phyloP scores from a whole-genome alignment of 2,329 filamentous ascomycete genomes.

The Aspergillus sp. region DNA sequence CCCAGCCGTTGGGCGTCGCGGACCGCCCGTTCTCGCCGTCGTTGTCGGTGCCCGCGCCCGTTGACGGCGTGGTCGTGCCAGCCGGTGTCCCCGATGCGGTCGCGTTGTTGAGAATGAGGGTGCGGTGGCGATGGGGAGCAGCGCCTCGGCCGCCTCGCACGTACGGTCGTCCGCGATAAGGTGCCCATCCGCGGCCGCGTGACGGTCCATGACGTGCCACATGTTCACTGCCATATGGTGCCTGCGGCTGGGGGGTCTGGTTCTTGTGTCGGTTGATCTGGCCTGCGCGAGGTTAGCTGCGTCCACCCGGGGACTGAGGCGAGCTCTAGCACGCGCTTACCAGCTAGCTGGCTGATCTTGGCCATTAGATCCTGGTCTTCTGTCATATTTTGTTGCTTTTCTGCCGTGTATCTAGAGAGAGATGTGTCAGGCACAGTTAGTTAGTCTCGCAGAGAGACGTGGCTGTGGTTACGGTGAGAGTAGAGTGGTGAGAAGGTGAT shows the following conservation, averaged over 20 bases:
- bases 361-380: slow-evolving; percentile 56
- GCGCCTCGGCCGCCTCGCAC: slow-evolving; percentile 31
- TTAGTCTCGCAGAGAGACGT: neutral
- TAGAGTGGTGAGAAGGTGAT: neutral
- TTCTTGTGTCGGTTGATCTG: slow-evolving; percentile 79
- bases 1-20: slow-evolving; percentile 53
- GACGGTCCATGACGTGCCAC: slow-evolving; percentile 28
- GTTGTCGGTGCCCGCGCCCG: slow-evolving; percentile 22
- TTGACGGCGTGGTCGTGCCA: slow-evolving; percentile 22
- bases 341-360: slow-evolving; percentile 57
- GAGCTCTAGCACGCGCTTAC: slow-evolving; percentile 43
- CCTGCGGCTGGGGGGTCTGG: slow-evolving; percentile 36
- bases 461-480: slow-evolving; percentile 3
- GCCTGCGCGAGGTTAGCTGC: slow-evolving; percentile 46
- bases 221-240: slow-evolving; percentile 19
- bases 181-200: slow-evolving; percentile 39
- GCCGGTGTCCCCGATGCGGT: slow-evolving; percentile 19
- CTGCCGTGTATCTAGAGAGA: slow-evolving; percentile 5
- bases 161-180: slow-evolving; percentile 42
- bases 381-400: slow-evolving; percentile 39
- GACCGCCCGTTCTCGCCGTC: slow-evolving; percentile 24
- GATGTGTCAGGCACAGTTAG: slow-evolving; percentile 6
- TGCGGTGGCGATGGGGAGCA: slow-evolving; percentile 53
- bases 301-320: slow-evolving; percentile 15
- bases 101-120: slow-evolving; percentile 62